These are phyloP conservation scores for Lichtheimia hyalospora DNA, from an alignment of 371 early-diverging fungal species.

Conservation along the genomic window DNA sequence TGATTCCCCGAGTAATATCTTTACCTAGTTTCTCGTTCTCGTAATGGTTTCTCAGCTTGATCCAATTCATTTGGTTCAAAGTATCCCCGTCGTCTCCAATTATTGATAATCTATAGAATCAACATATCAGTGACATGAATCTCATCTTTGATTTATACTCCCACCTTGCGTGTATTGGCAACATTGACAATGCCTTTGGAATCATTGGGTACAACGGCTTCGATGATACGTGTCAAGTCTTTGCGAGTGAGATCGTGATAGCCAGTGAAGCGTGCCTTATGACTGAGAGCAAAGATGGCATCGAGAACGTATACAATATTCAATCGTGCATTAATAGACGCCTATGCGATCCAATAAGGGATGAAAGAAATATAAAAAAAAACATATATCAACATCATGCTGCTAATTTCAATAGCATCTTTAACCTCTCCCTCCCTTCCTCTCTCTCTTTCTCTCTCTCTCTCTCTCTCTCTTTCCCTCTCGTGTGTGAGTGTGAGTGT, in stretches of 20 bases:
- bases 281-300: slow-evolving; percentile 62
- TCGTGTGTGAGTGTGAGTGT: background rate
- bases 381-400: slow-evolving; percentile 11
- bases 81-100: slow-evolving; percentile 44
- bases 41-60: slow-evolving; percentile 49
- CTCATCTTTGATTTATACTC: background rate
- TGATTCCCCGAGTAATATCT: background rate
- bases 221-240: slow-evolving; percentile 58
- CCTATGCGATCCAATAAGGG: slow-evolving; percentile 26
- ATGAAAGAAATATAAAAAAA: slow-evolving; percentile 5
- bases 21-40: slow-evolving; percentile 45
- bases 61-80: slow-evolving; percentile 46
- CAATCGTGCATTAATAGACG: slow-evolving; percentile 63
- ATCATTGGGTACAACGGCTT: slow-evolving; percentile 62
- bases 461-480: background rate
- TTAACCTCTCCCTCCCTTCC: background rate
- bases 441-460: background rate
- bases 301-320: slow-evolving; percentile 79
- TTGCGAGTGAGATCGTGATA: slow-evolving; percentile 63
- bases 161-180: slow-evolving; percentile 67
- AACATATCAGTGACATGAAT: background rate
- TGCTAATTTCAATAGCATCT: background rate
- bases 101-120: slow-evolving; percentile 33
- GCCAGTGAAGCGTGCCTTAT: slow-evolving; percentile 50
- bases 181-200: slow-evolving; percentile 72